Evolutionary conservation across 148 eudicot species (phyloP).

Genomic region (Agrostemma githago): DNA sequence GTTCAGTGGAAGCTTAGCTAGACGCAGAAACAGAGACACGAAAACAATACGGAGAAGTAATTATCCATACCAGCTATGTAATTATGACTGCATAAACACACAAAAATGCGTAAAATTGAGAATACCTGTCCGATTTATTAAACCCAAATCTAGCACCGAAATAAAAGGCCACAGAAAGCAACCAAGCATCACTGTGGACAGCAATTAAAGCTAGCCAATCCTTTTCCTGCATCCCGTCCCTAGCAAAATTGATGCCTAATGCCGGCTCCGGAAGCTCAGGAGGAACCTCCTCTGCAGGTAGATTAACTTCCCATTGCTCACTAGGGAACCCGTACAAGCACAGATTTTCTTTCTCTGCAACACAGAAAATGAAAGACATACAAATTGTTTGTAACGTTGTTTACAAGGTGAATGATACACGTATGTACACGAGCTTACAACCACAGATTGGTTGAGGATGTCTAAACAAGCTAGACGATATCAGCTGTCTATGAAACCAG

Average conservation of each 20-base stretch:
- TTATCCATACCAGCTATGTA: constrained; percentile 4
- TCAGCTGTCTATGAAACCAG: not conserved
- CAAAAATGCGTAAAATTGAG: not conserved
- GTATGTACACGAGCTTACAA: not conserved
- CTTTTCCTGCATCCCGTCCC: constrained; percentile 85
- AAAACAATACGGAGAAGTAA: not conserved
- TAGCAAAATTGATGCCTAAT: constrained; percentile 86
- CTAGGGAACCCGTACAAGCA: constrained; percentile 85
- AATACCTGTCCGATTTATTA: constrained; percentile 81
- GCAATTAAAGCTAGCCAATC: constrained; percentile 92
- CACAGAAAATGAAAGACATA: constrained; percentile 1
- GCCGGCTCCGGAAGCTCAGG: constrained; percentile 96
- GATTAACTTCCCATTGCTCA: constrained; percentile 90
- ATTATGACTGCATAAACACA: not conserved
- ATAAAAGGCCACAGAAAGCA: constrained; percentile 84
- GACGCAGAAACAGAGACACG: not conserved
- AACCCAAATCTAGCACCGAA: constrained; percentile 91
- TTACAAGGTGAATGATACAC: no score
- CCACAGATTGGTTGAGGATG: not conserved
- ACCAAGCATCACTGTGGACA: constrained; percentile 91
- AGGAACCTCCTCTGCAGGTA: constrained; percentile 92
- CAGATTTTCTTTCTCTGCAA: constrained; percentile 80
- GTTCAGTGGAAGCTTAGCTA: not conserved
- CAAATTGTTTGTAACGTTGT: no score
- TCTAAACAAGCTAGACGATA: not conserved